A percentile compares a stretch with the other conserved stretches of the same genome.
Conservation (phyloP, 1,139 yeast species). For the Geotrichum siamense region DNA sequence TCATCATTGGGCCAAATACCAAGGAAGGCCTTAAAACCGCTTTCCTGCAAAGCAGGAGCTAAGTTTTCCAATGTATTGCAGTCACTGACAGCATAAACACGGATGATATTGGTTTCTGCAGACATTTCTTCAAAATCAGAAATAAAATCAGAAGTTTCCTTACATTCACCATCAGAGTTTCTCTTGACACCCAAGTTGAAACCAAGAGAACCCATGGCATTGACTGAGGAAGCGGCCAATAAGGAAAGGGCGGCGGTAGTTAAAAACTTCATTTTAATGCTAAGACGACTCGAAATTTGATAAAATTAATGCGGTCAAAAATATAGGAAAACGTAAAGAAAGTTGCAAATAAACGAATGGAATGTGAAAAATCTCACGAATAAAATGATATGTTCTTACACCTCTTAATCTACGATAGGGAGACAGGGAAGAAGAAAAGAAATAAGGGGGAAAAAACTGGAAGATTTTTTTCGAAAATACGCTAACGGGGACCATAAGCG, state of each 20-base stretch:
- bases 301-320: slow-evolving; percentile 1
- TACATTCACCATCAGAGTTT: slow-evolving; percentile 43
- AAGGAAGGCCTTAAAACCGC: slow-evolving; percentile 64
- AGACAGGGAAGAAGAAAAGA: too few relatives aligned
- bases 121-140: slow-evolving; percentile 53
- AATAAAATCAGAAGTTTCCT: slow-evolving; percentile 57
- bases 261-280: slow-evolving; percentile 17
- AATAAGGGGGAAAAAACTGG: too few relatives aligned
- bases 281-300: too few relatives aligned
- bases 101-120: slow-evolving; percentile 53
- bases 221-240: slow-evolving; percentile 12
- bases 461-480: too few relatives aligned
- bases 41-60: slow-evolving; percentile 78
- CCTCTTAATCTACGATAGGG: too few relatives aligned
- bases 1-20: slow-evolving; percentile 92
- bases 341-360: too few relatives aligned
- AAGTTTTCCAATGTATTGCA: slow-evolving; percentile 76
- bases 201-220: slow-evolving; percentile 37
- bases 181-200: slow-evolving; percentile 76
- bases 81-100: slow-evolving; percentile 81
- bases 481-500: too few relatives aligned
- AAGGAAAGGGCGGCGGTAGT: slow-evolving; percentile 13
- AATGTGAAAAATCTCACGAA: too few relatives aligned
- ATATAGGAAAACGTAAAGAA: too few relatives aligned
- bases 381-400: too few relatives aligned